Evolutionary conservation across 73 alveolate species (phyloP).

Genomic region (Tetrahymena thermophila): DNA sequence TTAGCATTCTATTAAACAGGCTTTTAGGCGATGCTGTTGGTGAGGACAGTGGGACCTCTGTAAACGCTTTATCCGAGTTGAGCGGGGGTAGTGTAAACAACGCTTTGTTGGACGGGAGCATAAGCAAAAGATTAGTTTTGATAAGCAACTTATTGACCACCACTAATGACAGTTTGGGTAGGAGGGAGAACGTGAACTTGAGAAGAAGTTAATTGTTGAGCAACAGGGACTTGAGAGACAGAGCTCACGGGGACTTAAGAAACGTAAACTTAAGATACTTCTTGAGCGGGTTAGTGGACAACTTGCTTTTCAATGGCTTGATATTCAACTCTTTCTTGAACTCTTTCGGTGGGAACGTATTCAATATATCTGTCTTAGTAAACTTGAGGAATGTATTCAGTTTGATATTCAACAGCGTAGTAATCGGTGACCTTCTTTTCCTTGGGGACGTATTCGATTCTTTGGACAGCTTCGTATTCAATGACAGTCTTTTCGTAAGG

Average conservation of each 20-base stretch:
- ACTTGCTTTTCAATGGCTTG: constrained; percentile 38
- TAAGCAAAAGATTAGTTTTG: neutral
- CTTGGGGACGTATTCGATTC: constrained; percentile 23
- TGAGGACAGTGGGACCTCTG: neutral
- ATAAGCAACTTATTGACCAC: neutral
- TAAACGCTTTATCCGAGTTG: neutral
- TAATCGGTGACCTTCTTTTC: constrained; percentile 39
- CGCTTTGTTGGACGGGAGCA: constrained; percentile 1
- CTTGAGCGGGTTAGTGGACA: constrained; percentile 25
- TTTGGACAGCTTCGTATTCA: constrained; percentile 41
- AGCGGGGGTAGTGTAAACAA: neutral
- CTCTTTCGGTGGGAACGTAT: constrained; percentile 41
- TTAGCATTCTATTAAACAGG: neutral
- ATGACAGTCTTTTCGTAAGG: constrained; percentile 28
- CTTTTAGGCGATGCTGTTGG: neutral
- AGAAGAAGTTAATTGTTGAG: neutral
- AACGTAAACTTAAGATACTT: constrained; percentile 19
- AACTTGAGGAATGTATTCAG: constrained; percentile 38
- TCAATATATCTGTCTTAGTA: constrained; percentile 37
- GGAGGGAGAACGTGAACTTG: neutral
- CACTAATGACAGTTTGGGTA: neutral
- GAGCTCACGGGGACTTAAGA: neutral
- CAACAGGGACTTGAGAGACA: neutral
- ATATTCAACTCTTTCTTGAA: constrained; percentile 41
- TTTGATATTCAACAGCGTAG: constrained; percentile 39